Evolutionary conservation across 1,139 yeast genomes (phyloP).

Genomic region (Hanseniaspora uvarum): DNA sequence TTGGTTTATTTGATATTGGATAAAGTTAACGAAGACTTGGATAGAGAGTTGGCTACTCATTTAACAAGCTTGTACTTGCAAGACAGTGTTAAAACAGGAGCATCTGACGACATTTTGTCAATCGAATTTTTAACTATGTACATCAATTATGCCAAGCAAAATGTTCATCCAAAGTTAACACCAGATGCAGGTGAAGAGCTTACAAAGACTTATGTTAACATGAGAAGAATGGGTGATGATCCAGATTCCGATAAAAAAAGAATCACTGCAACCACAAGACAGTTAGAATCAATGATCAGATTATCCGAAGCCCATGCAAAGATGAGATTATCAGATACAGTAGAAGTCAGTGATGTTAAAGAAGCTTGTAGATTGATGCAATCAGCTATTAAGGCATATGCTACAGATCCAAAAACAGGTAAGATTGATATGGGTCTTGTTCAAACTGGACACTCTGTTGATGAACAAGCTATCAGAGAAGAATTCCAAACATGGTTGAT

Average conservation of each 20-base stretch:
- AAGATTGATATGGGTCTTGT: conserved; percentile 94
- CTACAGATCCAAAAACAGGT: conserved; percentile 95
- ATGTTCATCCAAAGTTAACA: conserved; percentile 65
- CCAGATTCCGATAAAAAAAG: conserved; percentile 76
- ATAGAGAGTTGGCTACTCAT: conserved; percentile 79
- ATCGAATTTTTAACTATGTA: conserved; percentile 79
- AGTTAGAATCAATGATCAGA: conserved; percentile 90
- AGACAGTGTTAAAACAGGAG: conserved; percentile 68
- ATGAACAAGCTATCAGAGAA: conserved; percentile 73
- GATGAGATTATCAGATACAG: conserved; percentile 68
- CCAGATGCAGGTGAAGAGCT: conserved; percentile 74
- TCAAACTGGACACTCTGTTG: conserved; percentile 88
- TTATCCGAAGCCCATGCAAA: conserved; percentile 94
- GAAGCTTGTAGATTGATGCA: conserved; percentile 90
- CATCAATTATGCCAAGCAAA: conserved; percentile 84
- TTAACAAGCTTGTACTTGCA: conserved; percentile 86
- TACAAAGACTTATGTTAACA: conserved; percentile 82
- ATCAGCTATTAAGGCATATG: conserved; percentile 92
- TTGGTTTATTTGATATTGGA: conserved; percentile 84
- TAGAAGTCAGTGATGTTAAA: conserved; percentile 71
- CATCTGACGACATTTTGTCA: conserved; percentile 52
- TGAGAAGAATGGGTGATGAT: conserved; percentile 92
- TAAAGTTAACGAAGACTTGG: conserved; percentile 77
- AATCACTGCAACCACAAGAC: conserved; percentile 96
- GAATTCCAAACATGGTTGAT: conserved; percentile 38